phyloP scores from a whole-genome alignment of 106 monocot genomes.

The Allium cepa region DNA sequence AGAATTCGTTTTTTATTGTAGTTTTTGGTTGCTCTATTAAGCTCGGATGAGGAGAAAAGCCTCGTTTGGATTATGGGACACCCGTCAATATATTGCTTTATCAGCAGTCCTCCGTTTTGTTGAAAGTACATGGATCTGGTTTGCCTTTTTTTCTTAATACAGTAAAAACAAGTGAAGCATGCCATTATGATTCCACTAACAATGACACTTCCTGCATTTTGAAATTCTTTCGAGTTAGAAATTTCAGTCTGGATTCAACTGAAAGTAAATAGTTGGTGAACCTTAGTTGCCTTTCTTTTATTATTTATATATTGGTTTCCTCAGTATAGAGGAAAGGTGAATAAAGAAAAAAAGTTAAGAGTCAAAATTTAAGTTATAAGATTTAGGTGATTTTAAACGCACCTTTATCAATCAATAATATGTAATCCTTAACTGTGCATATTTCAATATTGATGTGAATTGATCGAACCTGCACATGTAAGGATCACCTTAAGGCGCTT shows the following conservation, averaged over 20 bases:
- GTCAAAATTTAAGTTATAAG: too few relatives aligned
- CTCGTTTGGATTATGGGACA: not conserved
- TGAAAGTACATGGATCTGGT: constrained; percentile 2
- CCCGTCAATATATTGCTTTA: not conserved
- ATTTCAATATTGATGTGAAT: not conserved
- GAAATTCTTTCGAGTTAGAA: not conserved
- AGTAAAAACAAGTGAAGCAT: not conserved
- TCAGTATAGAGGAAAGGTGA: too few relatives aligned
- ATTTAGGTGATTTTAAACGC: too few relatives aligned
- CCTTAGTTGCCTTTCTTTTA: too few relatives aligned
- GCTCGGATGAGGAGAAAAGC: constrained; percentile 6
- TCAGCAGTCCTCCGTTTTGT: constrained; percentile 1
- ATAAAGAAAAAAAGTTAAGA: too few relatives aligned
- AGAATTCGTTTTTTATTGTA: constrained; percentile 19
- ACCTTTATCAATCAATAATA: too few relatives aligned
- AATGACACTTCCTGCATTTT: not conserved
- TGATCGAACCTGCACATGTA: constrained; percentile 1
- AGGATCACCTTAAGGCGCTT: not conserved
- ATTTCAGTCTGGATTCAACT: not conserved
- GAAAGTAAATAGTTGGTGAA: not conserved
- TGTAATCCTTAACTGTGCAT: too few relatives aligned
- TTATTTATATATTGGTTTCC: too few relatives aligned
- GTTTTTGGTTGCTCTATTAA: constrained; percentile 25
- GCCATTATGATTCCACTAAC: not conserved
- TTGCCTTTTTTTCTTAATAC: not conserved